These are phyloP conservation scores for Mycena belliarum DNA, from an alignment of 768 basidiomycete genomes.

Conservation along the genomic window DNA sequence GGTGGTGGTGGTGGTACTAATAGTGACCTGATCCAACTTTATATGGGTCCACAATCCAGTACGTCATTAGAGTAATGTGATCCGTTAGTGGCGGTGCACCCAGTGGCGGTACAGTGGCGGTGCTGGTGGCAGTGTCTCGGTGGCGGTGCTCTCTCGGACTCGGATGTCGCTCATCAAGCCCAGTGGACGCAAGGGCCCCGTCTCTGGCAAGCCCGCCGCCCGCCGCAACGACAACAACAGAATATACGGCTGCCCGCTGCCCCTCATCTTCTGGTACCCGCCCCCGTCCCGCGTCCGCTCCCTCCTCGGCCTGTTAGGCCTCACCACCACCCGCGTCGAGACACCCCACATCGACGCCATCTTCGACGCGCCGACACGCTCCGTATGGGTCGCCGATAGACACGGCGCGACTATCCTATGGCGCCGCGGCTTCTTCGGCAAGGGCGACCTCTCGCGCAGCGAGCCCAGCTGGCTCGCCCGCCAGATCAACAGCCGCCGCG, in stretches of 20 bases:
- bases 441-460: conserved; percentile 91
- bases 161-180: conserved; percentile 54
- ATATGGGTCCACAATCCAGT: too few species aligned
- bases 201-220: conserved; percentile 49
- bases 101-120: too few species aligned
- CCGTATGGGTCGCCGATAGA: conserved; percentile 78
- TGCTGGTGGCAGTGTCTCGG: too few species aligned
- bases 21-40: too few species aligned
- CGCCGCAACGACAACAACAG: conserved; percentile 64
- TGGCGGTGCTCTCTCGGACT: too few species aligned
- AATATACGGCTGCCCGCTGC: conserved; percentile 74
- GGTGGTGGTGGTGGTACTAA: too few species aligned
- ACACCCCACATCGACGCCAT: conserved; percentile 77
- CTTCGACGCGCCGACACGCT: conserved; percentile 78
- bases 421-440: conserved; percentile 94
- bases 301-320: conserved; percentile 54
- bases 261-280: conserved; percentile 50
- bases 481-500: conserved; percentile 65
- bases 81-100: not conserved
- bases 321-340: conserved; percentile 57
- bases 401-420: conserved; percentile 74
- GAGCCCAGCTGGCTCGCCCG: conserved; percentile 93
- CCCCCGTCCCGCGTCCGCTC: conserved; percentile 45
- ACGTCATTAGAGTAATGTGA: too few species aligned
- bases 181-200: conserved; percentile 37